These are phyloP conservation scores for Hansfordia pulvinata DNA, from an alignment of 2,329 filamentous ascomycete genomes.

Conservation along the genomic window DNA sequence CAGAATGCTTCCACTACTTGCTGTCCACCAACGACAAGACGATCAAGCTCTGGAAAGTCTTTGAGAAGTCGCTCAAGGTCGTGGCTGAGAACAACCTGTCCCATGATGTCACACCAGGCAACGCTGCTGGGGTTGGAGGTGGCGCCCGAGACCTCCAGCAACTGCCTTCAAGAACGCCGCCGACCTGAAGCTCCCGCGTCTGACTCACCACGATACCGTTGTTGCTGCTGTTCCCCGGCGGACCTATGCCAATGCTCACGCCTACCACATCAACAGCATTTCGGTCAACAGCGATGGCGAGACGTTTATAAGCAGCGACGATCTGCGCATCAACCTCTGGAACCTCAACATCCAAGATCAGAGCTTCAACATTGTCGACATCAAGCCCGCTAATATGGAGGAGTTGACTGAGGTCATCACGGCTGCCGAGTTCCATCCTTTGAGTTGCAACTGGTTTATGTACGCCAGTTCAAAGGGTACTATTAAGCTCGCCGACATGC, in stretches of 20 bases:
- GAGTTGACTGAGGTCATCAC: slow-evolving; percentile 98
- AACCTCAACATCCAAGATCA: slow-evolving; percentile 98
- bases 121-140: slow-evolving; percentile 54
- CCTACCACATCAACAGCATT: slow-evolving; percentile 99
- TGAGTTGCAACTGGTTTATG: slow-evolving; percentile 99
- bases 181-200: slow-evolving; percentile 82
- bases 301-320: slow-evolving; percentile 98
- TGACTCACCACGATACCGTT: slow-evolving; percentile 97
- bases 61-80: slow-evolving; percentile 97
- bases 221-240: slow-evolving; percentile 90
- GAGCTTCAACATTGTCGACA: slow-evolving; percentile 99
- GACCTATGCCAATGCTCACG: slow-evolving; percentile 96
- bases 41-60: slow-evolving; percentile 99
- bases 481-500: slow-evolving; percentile 97
- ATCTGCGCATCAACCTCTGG: slow-evolving; percentile 95
- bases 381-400: slow-evolving; percentile 99
- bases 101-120: slow-evolving; percentile 74
- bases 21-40: slow-evolving; percentile 99
- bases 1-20: slow-evolving; percentile 98
- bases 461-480: slow-evolving; percentile 98
- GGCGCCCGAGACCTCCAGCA: slow-evolving; percentile 62
- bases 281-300: slow-evolving; percentile 99
- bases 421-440: slow-evolving; percentile 90
- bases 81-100: slow-evolving; percentile 98
- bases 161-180: slow-evolving; percentile 66